phyloP scores from a whole-genome alignment of 2,329 filamentous ascomycete genomes.

The Metarhizium album region DNA sequence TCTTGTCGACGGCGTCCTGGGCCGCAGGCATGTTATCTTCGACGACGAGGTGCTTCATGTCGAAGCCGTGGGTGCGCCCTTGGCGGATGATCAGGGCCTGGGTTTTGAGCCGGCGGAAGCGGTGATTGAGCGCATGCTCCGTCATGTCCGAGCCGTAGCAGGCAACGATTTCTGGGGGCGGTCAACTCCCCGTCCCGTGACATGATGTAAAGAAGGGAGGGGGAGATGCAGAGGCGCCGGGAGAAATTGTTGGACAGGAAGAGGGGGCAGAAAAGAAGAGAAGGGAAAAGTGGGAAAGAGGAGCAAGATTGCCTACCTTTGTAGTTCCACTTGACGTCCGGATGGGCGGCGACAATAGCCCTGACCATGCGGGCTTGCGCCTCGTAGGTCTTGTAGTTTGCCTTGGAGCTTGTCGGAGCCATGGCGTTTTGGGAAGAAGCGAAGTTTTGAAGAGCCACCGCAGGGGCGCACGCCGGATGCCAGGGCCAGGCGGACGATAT shows the following conservation, averaged over 20 bases:
- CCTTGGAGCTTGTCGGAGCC: conserved; percentile 30
- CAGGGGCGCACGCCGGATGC: not conserved
- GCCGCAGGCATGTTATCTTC: conserved; percentile 26
- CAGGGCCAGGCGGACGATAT: not conserved
- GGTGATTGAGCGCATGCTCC: conserved; percentile 37
- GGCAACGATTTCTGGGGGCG: conserved; percentile 33
- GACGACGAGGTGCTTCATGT: conserved; percentile 31
- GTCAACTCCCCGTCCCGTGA: conserved; percentile 20
- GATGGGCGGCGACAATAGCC: conserved; percentile 48
- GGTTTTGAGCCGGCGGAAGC: conserved; percentile 36
- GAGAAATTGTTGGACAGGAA: not conserved
- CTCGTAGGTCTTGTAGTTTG: conserved; percentile 51
- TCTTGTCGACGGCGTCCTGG: conserved; percentile 27
- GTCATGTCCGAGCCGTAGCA: conserved; percentile 41
- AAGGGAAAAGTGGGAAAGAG: conserved; percentile 2
- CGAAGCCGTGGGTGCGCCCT: conserved; percentile 23
- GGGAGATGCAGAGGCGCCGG: not conserved
- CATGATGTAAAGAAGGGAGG: not conserved
- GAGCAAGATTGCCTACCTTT: conserved; percentile 37
- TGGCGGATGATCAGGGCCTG: conserved; percentile 28
- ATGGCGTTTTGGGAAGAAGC: conserved; percentile 20
- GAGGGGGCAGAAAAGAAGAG: not conserved
- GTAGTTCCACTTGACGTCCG: conserved; percentile 45
- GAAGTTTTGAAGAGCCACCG: not conserved
- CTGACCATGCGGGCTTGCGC: conserved; percentile 48